Conservation (phyloP, 768 basidiomycete species). For the Phaffia tasmanica region DNA sequence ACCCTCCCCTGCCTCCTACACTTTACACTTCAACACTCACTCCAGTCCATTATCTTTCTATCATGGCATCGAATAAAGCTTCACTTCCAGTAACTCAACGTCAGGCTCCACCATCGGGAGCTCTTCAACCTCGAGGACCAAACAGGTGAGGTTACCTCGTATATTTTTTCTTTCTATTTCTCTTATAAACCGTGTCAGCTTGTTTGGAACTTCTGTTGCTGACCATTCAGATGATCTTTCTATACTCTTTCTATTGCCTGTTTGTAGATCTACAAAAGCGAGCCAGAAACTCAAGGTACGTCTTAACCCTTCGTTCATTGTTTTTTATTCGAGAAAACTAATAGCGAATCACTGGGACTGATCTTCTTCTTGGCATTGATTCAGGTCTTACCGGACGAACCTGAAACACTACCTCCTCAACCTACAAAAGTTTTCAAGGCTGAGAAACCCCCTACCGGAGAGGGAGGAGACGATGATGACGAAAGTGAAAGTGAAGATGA, state of each 20-base stretch:
- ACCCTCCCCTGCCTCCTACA: not conserved
- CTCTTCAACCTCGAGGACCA: slow-evolving; percentile 20
- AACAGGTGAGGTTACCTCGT: slow-evolving; percentile 9
- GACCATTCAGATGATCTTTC: not conserved
- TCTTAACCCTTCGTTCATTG: no score
- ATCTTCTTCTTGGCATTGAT: not conserved
- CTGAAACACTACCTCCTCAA: slow-evolving; percentile 20
- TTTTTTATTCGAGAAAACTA: not conserved
- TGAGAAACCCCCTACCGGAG: slow-evolving; percentile 2
- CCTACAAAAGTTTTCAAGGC: slow-evolving; percentile 19
- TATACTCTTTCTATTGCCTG: not conserved
- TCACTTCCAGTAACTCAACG: slow-evolving; percentile 3
- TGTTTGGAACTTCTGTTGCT: no score
- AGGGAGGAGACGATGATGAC: slow-evolving; percentile 17
- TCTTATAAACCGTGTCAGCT: not conserved
- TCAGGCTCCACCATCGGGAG: slow-evolving; percentile 11
- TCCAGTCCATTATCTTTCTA: not conserved
- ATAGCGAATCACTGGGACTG: not conserved
- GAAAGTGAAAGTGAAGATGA: slow-evolving; percentile 21
- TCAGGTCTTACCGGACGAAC: slow-evolving; percentile 26
- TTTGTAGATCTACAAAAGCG: slow-evolving; percentile 21
- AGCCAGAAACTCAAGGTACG: slow-evolving; percentile 24
- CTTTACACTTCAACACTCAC: no score
- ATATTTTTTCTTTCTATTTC: no score
- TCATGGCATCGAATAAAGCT: slow-evolving; percentile 5